phyloP scores from a whole-genome alignment of 352 stramenopile genomes.

The Phytophthora megakarya region DNA sequence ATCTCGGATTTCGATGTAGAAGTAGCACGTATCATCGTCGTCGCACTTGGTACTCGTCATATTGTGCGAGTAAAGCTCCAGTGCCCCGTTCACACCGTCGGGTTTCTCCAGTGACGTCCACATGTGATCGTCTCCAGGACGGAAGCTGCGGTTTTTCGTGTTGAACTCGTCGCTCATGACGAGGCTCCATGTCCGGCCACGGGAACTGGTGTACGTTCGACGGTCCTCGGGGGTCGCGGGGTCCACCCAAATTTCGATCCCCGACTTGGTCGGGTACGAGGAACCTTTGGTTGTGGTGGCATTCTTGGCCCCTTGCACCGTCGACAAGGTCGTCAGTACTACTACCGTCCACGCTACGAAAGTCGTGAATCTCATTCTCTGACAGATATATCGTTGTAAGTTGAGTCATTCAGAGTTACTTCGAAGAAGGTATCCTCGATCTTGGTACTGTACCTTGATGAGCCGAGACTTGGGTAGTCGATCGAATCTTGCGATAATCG shows the following conservation, averaged over 20 bases:
- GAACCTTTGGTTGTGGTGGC: conserved; percentile 8
- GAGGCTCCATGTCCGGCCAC: conserved; percentile 56
- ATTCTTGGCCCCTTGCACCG: conserved; percentile 15
- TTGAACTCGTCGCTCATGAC: conserved; percentile 97
- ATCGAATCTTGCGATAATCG: conserved; percentile 33
- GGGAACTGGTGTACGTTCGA: conserved; percentile 48
- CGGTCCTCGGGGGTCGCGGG: conserved; percentile 50
- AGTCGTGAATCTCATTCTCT: conserved; percentile 19
- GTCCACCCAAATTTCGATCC: conserved; percentile 57
- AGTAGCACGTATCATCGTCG: conserved; percentile 55
- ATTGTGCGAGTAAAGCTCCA: conserved; percentile 93
- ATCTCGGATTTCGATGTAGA: conserved; percentile 46
- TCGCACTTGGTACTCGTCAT: conserved; percentile 62
- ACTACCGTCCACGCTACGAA: conserved; percentile 22
- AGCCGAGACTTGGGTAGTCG: conserved; percentile 22
- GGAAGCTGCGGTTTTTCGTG: conserved; percentile 86
- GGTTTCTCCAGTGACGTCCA: conserved; percentile 96
- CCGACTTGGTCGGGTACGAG: conserved; percentile 43
- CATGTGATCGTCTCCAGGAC: conserved; percentile 92
- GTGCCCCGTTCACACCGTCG: conserved; percentile 88
- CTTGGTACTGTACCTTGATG: conserved; percentile 6
- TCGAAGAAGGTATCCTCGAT: not conserved
- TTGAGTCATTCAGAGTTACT: too few relatives aligned
- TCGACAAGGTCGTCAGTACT: conserved; percentile 11
- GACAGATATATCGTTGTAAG: too few relatives aligned